Conservation (phyloP, 768 basidiomycete genomes). For the Russula sp. region DNA sequence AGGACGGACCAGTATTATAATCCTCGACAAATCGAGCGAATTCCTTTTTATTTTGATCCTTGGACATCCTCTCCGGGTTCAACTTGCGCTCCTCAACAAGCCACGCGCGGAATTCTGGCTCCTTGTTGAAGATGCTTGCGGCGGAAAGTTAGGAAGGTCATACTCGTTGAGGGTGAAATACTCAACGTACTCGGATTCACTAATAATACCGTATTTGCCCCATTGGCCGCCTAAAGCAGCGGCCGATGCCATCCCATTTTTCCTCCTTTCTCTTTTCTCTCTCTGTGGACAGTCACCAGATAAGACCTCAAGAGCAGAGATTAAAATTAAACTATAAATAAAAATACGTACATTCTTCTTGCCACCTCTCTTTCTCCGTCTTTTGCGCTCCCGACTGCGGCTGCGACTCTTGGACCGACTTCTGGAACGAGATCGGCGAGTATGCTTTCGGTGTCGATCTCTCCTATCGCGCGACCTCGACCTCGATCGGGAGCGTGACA, state of each 20-base stretch:
- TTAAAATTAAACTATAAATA: neutral
- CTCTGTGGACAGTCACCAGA: conserved; percentile 36
- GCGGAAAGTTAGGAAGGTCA: conserved; percentile 13
- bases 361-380: conserved; percentile 35
- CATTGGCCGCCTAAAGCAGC: conserved; percentile 60
- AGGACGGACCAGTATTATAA: conserved; percentile 65
- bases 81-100: conserved; percentile 88
- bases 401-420: conserved; percentile 44
- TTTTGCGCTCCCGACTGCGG: conserved; percentile 38
- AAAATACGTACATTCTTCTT: conserved; percentile 45
- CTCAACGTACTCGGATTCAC: conserved; percentile 72
- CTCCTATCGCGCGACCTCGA: conserved; percentile 31
- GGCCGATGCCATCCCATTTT: conserved; percentile 54
- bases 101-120: conserved; percentile 87
- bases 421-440: conserved; percentile 36
- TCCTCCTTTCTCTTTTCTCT: conserved; percentile 65
- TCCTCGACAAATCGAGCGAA: conserved; percentile 82
- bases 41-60: conserved; percentile 83
- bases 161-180: neutral
- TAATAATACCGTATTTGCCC: conserved; percentile 89
- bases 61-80: conserved; percentile 85
- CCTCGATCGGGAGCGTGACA: conserved; percentile 25
- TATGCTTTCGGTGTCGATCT: conserved; percentile 45
- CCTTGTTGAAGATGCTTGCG: conserved; percentile 72
- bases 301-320: neutral